Evolutionary conservation across 2,329 filamentous ascomycete species (phyloP).

Genomic region (Tetracladium maxilliforme): DNA sequence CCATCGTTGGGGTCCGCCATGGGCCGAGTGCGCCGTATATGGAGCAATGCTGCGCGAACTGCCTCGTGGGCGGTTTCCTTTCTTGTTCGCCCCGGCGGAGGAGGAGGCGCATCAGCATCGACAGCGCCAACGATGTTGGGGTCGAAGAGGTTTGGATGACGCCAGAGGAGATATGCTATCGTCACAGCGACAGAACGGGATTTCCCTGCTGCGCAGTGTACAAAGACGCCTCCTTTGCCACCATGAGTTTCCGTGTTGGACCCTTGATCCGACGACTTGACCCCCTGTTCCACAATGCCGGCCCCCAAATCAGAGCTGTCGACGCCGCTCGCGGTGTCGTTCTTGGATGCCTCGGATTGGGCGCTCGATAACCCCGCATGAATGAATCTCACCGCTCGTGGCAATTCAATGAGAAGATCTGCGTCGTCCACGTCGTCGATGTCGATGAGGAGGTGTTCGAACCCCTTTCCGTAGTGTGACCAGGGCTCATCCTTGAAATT

Average conservation of each 20-base stretch:
- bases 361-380: constrained; percentile 45
- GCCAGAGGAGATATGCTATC: constrained; percentile 72
- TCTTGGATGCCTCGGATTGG: neutral
- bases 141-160: constrained; percentile 34
- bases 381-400: constrained; percentile 70
- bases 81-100: constrained; percentile 1
- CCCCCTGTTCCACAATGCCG: no score
- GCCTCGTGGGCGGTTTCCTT: constrained; percentile 15
- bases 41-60: constrained; percentile 55
- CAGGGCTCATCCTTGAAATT: constrained; percentile 37
- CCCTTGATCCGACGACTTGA: no score
- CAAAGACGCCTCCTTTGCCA: constrained; percentile 5
- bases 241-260: no score
- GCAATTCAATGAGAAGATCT: constrained; percentile 70
- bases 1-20: constrained; percentile 81
- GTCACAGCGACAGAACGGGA: constrained; percentile 78
- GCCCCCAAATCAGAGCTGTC: neutral
- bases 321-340: neutral
- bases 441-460: constrained; percentile 63
- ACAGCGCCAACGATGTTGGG: constrained; percentile 5
- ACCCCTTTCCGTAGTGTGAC: constrained; percentile 42
- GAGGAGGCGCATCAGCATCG: constrained; percentile 6
- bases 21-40: constrained; percentile 55
- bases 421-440: constrained; percentile 86
- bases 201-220: constrained; percentile 78